Base-by-base conservation (phyloP, 805 yeast genomes). In the Lipomyces sp. region DNA sequence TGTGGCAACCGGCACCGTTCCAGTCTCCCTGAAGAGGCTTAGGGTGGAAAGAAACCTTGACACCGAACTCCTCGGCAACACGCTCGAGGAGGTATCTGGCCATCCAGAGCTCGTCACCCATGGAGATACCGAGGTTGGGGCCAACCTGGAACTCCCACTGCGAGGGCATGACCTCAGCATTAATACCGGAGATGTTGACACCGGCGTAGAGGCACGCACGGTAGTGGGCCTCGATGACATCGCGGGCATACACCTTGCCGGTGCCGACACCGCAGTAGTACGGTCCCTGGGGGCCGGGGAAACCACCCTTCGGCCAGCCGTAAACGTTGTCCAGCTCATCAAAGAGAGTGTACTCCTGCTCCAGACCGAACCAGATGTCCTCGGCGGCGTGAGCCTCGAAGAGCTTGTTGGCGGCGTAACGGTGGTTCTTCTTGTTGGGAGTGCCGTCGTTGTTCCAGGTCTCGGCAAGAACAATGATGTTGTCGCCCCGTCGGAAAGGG, bases 131-230 rank as follows among this genome's bases (percentile, higher is more conserved):
- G 61, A 74, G 80, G 74, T 96, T 88, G 61, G 98, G 98, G 66
- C 98, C 98, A 63, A 91, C 98, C 80, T 91, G 98, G 86, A 86
- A 91, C 78, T 91, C 98, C 98, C 98, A 91, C 80, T 91, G 98
- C 55, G 97, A 89, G 55, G 98, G 98, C 98, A 91, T 93, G 60
- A 91, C 98, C 79, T 91, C 98, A 64, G 98, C 98, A 73, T 93
- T 91, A 72, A 93, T 90, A 78, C 98, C 98, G 47, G 95, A 84
- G 62, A 91, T 83, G 69, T 78, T 76, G 65, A 91, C 72, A 68
- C 98, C 98, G 60, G 98, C 84, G 70, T 86, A 84, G 60, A 91
- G 77, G 78, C 97, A 90, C 57, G 98, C 98, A 72, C 93, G 84
- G 85, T 93, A 93, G 78, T 91, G 98, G 53, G 98, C 98, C 79